phyloP scores from a whole-genome alignment of 192 early-diverging fungal genomes.

The Gigaspora rosea region DNA sequence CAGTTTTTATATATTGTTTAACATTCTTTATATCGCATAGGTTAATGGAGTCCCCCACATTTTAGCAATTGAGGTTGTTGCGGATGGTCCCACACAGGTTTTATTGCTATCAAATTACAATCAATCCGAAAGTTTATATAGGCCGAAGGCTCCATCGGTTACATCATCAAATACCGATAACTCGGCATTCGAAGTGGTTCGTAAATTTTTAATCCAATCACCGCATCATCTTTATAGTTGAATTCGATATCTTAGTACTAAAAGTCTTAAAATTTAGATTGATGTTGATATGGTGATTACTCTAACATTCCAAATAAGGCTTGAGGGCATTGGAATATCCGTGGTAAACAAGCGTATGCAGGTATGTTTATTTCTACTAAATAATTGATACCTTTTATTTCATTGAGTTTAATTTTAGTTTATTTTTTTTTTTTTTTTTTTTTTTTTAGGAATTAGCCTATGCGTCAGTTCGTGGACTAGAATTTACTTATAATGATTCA shows the following conservation, averaged over 20 bases:
- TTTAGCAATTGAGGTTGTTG: constrained; percentile 76
- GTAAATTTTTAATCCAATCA: not conserved
- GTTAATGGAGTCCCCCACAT: constrained; percentile 40
- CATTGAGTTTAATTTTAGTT: not conserved
- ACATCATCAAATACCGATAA: constrained; percentile 7
- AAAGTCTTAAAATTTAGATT: constrained; percentile 54
- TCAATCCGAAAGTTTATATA: constrained; percentile 65
- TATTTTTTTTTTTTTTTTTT: not conserved
- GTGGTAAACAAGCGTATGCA: constrained; percentile 77
- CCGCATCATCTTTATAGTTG: not conserved
- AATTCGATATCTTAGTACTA: not conserved
- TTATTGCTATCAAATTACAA: constrained; percentile 68
- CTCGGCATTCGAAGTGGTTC: constrained; percentile 25
- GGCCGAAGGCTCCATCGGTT: constrained; percentile 39
- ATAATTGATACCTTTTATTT: not conserved
- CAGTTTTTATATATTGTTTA: not conserved
- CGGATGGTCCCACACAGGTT: constrained; percentile 67
- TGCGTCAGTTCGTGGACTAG: constrained; percentile 73
- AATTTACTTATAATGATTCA: constrained; percentile 79
- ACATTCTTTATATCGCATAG: not conserved
- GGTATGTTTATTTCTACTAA: constrained; percentile 33
- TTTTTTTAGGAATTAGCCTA: constrained; percentile 77
- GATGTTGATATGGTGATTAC: constrained; percentile 53
- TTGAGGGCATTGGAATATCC: constrained; percentile 92
- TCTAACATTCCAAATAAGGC: constrained; percentile 66